Evolutionary conservation across 192 early-diverging fungal genomes (phyloP).

Genomic region (Dissophora ornata): DNA sequence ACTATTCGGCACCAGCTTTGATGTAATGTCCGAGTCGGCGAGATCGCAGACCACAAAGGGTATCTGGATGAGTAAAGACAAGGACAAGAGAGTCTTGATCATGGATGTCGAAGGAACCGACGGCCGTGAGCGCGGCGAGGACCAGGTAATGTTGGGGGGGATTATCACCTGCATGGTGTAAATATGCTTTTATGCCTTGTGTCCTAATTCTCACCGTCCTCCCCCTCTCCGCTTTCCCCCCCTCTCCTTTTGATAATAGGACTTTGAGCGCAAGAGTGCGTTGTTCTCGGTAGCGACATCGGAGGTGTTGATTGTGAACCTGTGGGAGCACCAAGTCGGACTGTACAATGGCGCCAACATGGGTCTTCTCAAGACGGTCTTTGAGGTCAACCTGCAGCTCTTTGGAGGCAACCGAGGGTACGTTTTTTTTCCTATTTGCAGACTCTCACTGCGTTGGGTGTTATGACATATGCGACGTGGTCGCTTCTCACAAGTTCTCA

Average conservation of each 20-base stretch:
- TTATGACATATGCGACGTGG: too few relatives aligned
- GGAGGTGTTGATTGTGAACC: conserved; percentile 96
- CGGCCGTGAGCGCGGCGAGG: conserved; percentile 97
- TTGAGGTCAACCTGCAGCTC: conserved; percentile 98
- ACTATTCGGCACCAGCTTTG: conserved; percentile 95
- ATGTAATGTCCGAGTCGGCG: conserved; percentile 91
- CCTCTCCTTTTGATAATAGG: too few relatives aligned
- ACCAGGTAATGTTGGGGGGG: conserved; percentile 67
- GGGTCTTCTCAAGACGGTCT: conserved; percentile 97
- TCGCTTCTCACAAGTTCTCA: too few relatives aligned
- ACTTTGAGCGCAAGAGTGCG: conserved; percentile 99
- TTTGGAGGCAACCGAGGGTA: conserved; percentile 86
- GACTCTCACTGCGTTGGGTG: conserved; percentile 6
- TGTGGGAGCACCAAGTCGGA: conserved; percentile 98
- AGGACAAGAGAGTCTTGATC: conserved; percentile 84
- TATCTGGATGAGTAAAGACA: conserved; percentile 95
- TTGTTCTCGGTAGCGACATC: conserved; percentile 95
- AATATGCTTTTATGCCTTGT: too few relatives aligned
- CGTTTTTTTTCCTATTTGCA: too few relatives aligned
- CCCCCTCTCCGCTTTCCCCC: too few relatives aligned
- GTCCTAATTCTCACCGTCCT: too few relatives aligned
- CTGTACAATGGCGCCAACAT: conserved; percentile 99
- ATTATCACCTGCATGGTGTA: too few relatives aligned
- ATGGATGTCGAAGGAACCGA: conserved; percentile 99
- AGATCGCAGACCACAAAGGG: conserved; percentile 97